Evolutionary conservation across 2,329 filamentous ascomycete genomes (phyloP), one percentile per base, ranked within the genome.

Genomic region (Endothia cerciana): DNA sequence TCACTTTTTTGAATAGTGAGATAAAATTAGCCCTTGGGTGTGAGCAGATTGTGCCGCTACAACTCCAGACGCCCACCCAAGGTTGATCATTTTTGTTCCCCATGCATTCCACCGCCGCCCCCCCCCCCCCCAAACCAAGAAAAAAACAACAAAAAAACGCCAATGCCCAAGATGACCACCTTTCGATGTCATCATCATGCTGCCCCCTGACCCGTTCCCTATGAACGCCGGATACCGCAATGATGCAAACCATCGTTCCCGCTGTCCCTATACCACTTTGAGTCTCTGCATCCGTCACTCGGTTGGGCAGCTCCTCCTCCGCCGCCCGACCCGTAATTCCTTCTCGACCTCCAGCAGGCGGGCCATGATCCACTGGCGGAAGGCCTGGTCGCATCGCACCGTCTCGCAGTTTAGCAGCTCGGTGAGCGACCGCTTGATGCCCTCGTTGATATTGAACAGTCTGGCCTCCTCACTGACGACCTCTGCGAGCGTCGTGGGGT

Each of bases 281-380:
- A 28, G 0, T 3, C 25, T 28, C 22, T 41, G 5, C 30, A 38
- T 19, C n/a, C n/a, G 15, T 74, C 60, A 73, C 69, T 68, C 67
- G 74, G 69, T 25, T 8, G 62, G 67, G 49, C 62, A 69, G 73
- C 81, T 82, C 59, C 83, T 78, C 68, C 83, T 76, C 70, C 85
- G 78, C 60, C 85, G 78, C 43, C 84, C 82, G 10, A 80, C 82
- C 40, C 85, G 81, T 64, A 88, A 75, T 70, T 88, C 85, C 71
- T 83, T 83, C 72, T 88, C 85, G 25, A 85, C 87, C 70, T 87
- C 84, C 82, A 89, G 83, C 33, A 89, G 77, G 17, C 85, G 78
- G 25, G 82, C 80, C 74, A 88, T 86, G 41, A 88, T 83, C 82
- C 84, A 88, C 67, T 81, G 85, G 58, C 86, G 83, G 72, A 86